Percentiles rank a stretch among this genome's conserved stretches.
Evolutionary conservation across 805 yeast genomes (phyloP).

Genomic region (Saturnispora quitensis): DNA sequence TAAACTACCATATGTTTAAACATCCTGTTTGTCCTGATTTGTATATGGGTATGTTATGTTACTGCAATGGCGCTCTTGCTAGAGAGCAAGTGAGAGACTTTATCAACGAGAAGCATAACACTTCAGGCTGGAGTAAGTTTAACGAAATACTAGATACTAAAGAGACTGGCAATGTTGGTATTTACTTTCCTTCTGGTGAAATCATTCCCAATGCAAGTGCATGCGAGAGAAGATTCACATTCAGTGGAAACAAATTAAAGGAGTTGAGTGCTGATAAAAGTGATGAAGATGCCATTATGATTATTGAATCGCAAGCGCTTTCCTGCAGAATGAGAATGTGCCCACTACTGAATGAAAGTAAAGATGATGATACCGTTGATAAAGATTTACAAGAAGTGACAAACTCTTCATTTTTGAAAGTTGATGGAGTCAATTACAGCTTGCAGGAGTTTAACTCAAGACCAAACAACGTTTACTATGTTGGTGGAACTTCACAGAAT

Average conservation of each 20-base stretch:
- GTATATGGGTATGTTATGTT: conserved; percentile 93
- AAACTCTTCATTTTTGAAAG: neutral
- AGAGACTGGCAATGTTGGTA: conserved; percentile 43
- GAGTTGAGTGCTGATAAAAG: conserved; percentile 34
- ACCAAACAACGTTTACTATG: conserved; percentile 69
- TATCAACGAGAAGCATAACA: conserved; percentile 37
- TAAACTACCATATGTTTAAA: conserved; percentile 74
- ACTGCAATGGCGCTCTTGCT: conserved; percentile 84
- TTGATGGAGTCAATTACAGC: conserved; percentile 41
- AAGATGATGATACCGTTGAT: conserved; percentile 3
- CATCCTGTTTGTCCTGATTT: conserved; percentile 74
- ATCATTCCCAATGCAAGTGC: conserved; percentile 77
- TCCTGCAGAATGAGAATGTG: conserved; percentile 75
- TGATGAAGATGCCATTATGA: conserved; percentile 63
- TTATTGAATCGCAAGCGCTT: conserved; percentile 80
- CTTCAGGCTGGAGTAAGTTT: conserved; percentile 49
- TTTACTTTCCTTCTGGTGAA: conserved; percentile 85
- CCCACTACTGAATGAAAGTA: conserved; percentile 44
- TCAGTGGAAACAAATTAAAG: conserved; percentile 15
- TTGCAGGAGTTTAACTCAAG: conserved; percentile 35
- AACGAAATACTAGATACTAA: conserved; percentile 42
- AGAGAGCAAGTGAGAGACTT: conserved; percentile 66
- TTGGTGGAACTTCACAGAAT: conserved; percentile 83
- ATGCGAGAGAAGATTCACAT: conserved; percentile 45
- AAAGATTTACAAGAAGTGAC: neutral